These are phyloP conservation scores for Plenodomus lindquistii DNA, from an alignment of 2,329 filamentous ascomycete genomes.

Conservation along the genomic window DNA sequence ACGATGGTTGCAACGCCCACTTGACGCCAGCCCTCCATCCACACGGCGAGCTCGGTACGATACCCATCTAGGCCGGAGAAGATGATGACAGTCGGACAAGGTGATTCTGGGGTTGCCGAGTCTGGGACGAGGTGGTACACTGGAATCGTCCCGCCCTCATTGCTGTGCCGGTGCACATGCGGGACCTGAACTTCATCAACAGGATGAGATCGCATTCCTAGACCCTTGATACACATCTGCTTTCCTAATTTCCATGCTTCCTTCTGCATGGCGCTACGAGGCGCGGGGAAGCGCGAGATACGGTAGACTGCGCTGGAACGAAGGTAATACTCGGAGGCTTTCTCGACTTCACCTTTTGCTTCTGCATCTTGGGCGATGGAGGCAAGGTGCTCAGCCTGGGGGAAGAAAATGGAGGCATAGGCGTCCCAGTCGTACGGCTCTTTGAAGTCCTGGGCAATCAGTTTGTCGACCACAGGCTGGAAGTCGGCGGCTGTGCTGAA, in stretches of 20 bases:
- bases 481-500: conserved; percentile 71
- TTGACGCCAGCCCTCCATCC: conserved; percentile 55
- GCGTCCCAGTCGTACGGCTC: conserved; percentile 65
- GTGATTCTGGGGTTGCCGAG: conserved; percentile 46
- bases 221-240: conserved; percentile 61
- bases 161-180: conserved; percentile 55
- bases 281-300: conserved; percentile 70
- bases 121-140: conserved; percentile 67
- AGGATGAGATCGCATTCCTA: conserved; percentile 53
- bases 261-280: conserved; percentile 56
- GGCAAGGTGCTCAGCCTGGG: conserved; percentile 62
- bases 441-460: conserved; percentile 65
- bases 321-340: conserved; percentile 66
- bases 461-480: conserved; percentile 66
- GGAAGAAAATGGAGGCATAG: conserved; percentile 66
- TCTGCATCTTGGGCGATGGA: conserved; percentile 57
- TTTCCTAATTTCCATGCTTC: conserved; percentile 70
- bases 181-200: conserved; percentile 66
- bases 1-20: conserved; percentile 56
- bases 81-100: conserved; percentile 58
- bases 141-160: conserved; percentile 62
- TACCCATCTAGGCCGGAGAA: conserved; percentile 64
- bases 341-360: conserved; percentile 52
- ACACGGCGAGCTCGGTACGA: conserved; percentile 59
- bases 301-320: conserved; percentile 64